Evolutionary conservation across 2,329 filamentous ascomycete genomes (phyloP).

Genomic region (Dactylonectria estremocensis): DNA sequence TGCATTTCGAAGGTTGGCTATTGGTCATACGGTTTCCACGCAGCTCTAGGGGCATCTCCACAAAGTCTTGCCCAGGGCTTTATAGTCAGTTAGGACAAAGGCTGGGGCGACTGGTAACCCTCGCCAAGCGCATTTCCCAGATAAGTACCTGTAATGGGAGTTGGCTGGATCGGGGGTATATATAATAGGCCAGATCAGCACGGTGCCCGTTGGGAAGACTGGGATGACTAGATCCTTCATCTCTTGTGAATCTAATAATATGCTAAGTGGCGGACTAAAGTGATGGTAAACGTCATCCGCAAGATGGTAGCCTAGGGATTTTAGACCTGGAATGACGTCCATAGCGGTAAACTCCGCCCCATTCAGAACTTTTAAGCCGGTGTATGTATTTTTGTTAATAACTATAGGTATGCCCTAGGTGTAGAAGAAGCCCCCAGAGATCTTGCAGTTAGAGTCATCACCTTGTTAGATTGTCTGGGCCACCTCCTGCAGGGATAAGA

Average conservation of each 20-base stretch:
- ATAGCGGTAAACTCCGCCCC: conserved; percentile 29
- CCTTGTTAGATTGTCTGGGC: conserved; percentile 31
- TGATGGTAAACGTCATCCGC: conserved; percentile 22
- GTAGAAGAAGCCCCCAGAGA: conserved; percentile 31
- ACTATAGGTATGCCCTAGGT: conserved; percentile 33
- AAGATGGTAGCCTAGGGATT: conserved; percentile 27
- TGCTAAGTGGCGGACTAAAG: conserved; percentile 31
- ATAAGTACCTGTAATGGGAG: too few relatives aligned
- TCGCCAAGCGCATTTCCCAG: too few relatives aligned
- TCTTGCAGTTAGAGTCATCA: conserved; percentile 27
- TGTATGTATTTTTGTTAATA: conserved; percentile 34
- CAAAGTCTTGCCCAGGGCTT: conserved; percentile 19
- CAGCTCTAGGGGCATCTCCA: conserved; percentile 20
- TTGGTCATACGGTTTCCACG: conserved; percentile 16
- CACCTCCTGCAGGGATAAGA: background rate
- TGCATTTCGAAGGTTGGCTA: conserved; percentile 21
- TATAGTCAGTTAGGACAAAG: too few relatives aligned
- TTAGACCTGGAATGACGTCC: conserved; percentile 27
- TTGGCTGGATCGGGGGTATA: too few relatives aligned
- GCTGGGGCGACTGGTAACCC: too few relatives aligned
- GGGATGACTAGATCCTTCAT: background rate
- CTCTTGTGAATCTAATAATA: conserved; percentile 26
- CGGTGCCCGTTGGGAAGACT: too few relatives aligned
- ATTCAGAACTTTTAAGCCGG: conserved; percentile 32
- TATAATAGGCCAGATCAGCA: too few relatives aligned